Conservation (phyloP, 192 early-diverging fungal species). For the Umbelopsis ramanniana region DNA sequence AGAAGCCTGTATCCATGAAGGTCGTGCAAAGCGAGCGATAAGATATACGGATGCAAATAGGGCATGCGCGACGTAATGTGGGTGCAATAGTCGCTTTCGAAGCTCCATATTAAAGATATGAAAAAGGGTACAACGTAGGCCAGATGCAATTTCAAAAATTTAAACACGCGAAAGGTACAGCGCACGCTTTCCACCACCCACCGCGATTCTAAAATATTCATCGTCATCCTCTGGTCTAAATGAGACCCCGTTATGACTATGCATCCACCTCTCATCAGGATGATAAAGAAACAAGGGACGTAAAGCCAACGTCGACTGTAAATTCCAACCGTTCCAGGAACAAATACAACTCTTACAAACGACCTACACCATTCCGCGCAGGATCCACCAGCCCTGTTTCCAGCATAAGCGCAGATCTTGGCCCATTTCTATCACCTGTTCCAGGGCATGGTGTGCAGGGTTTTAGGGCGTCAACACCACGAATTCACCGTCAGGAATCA, state of each 20-base stretch:
- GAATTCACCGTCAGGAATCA: not conserved
- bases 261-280: constrained; percentile 14
- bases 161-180: not conserved
- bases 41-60: constrained; percentile 28
- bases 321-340: not conserved
- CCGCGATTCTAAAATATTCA: not conserved
- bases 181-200: not conserved
- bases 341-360: not conserved
- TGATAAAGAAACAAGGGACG: not conserved
- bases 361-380: not conserved
- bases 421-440: constrained; percentile 10
- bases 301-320: not conserved
- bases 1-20: constrained; percentile 18
- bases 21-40: constrained; percentile 10
- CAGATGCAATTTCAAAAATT: not conserved
- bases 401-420: constrained; percentile 6
- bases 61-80: constrained; percentile 46
- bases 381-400: constrained; percentile 1
- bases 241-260: constrained; percentile 21
- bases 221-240: constrained; percentile 8
- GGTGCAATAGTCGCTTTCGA: constrained; percentile 45
- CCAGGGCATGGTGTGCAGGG: constrained; percentile 5
- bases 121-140: not conserved
- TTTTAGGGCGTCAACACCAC: constrained; percentile 5
- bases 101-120: constrained; percentile 28